phyloP scores from a whole-genome alignment of 805 yeast species.

The Ogataea paradorogensis region DNA sequence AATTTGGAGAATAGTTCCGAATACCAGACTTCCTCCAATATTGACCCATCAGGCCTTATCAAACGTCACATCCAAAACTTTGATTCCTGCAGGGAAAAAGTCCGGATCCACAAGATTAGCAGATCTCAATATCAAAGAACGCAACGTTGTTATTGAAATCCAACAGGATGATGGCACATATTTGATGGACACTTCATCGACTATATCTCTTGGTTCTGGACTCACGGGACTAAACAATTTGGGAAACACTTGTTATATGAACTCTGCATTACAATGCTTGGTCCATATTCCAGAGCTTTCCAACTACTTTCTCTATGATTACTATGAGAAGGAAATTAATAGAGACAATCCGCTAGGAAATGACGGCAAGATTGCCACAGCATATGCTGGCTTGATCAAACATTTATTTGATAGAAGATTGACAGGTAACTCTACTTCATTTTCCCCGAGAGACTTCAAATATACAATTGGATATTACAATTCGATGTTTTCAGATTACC shows the following conservation, averaged over 20 bases:
- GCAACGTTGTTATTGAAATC: conserved; percentile 27
- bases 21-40: conserved; percentile 16
- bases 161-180: conserved; percentile 27
- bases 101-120: conserved; percentile 13
- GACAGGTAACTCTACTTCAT: conserved; percentile 21
- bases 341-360: conserved; percentile 79
- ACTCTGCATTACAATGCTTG: conserved; percentile 87
- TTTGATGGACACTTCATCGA: conserved; percentile 23
- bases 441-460: conserved; percentile 76
- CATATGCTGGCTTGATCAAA: conserved; percentile 69
- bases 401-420: conserved; percentile 45
- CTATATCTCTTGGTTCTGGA: conserved; percentile 40
- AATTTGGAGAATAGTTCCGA: conserved; percentile 26
- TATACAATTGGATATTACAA: conserved; percentile 75
- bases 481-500: conserved; percentile 72
- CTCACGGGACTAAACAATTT: conserved; percentile 62
- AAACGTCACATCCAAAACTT: conserved; percentile 14
- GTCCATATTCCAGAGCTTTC: conserved; percentile 82
- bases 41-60: conserved; percentile 19
- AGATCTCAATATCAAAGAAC: conserved; percentile 18
- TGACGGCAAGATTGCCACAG: conserved; percentile 73
- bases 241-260: conserved; percentile 95
- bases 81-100: conserved; percentile 26
- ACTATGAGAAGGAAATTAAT: conserved; percentile 67
- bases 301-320: conserved; percentile 64